phyloP scores from a whole-genome alignment of 1,284 basidiomycete genomes.

The Apiotrichum brassicae region DNA sequence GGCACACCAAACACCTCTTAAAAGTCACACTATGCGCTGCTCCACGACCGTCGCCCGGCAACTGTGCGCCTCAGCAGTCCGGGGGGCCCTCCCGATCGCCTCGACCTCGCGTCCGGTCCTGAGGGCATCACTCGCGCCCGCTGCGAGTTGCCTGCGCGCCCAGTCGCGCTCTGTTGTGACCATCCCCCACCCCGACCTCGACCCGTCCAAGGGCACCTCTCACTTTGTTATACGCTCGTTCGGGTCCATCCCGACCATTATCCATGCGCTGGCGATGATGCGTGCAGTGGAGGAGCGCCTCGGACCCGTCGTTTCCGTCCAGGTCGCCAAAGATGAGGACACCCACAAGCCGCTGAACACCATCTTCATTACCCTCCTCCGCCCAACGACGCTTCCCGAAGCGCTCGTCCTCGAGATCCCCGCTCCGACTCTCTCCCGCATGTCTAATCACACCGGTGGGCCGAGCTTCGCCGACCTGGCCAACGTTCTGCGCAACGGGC shows the following conservation, averaged over 20 bases:
- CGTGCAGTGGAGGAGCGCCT: slow-evolving; percentile 27
- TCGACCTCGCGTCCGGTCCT: background rate
- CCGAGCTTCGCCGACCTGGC: slow-evolving; percentile 1
- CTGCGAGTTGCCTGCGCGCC: background rate
- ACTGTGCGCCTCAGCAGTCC: background rate
- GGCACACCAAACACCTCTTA: background rate
- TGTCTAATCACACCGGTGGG: background rate
- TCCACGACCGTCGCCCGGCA: background rate
- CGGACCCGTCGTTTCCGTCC: slow-evolving; percentile 22
- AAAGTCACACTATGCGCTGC: background rate
- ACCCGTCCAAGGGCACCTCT: slow-evolving; percentile 16
- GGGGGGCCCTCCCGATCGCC: background rate
- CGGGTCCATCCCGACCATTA: slow-evolving; percentile 16
- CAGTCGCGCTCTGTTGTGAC: slow-evolving; percentile 11
- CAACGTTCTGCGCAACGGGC: background rate
- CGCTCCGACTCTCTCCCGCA: slow-evolving; percentile 9
- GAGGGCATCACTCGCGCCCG: background rate
- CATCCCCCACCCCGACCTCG: slow-evolving; percentile 25
- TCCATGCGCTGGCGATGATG: slow-evolving; percentile 28
- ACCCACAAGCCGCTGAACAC: slow-evolving; percentile 10
- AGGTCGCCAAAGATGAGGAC: slow-evolving; percentile 24
- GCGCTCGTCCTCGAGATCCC: slow-evolving; percentile 30
- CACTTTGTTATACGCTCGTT: slow-evolving; percentile 19
- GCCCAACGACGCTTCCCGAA: slow-evolving; percentile 22
- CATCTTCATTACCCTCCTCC: slow-evolving; percentile 23